Evolutionary conservation across 140 eudicot species (phyloP).

Genomic region (Senecio squalidus): DNA sequence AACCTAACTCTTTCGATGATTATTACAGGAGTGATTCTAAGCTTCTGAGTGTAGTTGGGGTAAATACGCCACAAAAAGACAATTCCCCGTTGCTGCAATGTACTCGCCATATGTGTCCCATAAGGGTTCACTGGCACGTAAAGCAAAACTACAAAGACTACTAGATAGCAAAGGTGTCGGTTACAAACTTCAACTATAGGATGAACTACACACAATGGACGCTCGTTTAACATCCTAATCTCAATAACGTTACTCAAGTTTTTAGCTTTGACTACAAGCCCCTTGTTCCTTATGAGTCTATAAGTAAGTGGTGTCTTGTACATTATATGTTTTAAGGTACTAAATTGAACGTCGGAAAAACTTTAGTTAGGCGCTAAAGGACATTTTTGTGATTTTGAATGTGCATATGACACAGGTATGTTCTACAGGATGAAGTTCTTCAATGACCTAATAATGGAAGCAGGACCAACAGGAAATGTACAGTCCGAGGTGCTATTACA

Average conservation of each 20-base stretch:
- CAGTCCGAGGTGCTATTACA: slow-evolving; percentile 71
- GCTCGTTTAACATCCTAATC: slow-evolving; percentile 54
- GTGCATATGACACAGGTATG: slow-evolving; percentile 82
- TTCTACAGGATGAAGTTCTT: slow-evolving; percentile 73
- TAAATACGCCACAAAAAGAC: background rate
- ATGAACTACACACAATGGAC: slow-evolving; percentile 56
- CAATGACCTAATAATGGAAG: too few species aligned
- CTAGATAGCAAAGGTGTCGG: slow-evolving; percentile 44
- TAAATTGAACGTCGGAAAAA: too few species aligned
- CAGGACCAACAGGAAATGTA: slow-evolving; percentile 52
- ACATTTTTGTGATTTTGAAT: background rate
- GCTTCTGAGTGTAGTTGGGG: background rate
- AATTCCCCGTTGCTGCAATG: slow-evolving; percentile 43
- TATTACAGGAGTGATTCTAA: background rate
- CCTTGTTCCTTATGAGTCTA: slow-evolving; percentile 34
- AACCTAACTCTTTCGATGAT: too few species aligned
- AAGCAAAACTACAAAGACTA: slow-evolving; percentile 58
- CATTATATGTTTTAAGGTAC: background rate
- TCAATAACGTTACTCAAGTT: slow-evolving; percentile 55
- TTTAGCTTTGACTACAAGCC: slow-evolving; percentile 65
- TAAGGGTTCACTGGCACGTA: slow-evolving; percentile 82
- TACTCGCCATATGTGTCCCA: slow-evolving; percentile 89
- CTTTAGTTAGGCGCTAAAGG: slow-evolving; percentile 4
- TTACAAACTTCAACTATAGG: slow-evolving; percentile 58
- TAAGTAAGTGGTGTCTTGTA: slow-evolving; percentile 37